Percentiles rank a stretch among this genome's conserved stretches.
phyloP scores from a whole-genome alignment of 1,284 basidiomycete species.

The Porogramme epimiltina region DNA sequence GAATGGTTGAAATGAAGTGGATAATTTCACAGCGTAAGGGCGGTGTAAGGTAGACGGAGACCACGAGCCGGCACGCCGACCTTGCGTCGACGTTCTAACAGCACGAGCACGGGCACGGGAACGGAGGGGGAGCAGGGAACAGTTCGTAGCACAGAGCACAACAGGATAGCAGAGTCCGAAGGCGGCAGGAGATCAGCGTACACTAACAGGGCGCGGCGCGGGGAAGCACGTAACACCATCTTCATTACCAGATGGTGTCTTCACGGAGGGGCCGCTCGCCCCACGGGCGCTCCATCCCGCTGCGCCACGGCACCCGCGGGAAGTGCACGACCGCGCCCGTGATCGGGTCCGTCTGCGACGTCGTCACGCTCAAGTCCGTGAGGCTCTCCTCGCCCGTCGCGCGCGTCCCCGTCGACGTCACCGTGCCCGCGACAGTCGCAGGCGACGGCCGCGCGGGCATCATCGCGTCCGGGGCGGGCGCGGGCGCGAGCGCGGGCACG shows the following conservation, averaged over 20 bases:
- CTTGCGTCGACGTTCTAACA: conserved; percentile 17
- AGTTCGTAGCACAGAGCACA: not conserved
- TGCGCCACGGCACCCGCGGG: conserved; percentile 31
- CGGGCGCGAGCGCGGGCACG: conserved; percentile 2
- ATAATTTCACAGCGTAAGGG: conserved; percentile 20
- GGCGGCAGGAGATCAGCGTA: not conserved
- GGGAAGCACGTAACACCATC: not conserved
- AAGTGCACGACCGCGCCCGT: conserved; percentile 36
- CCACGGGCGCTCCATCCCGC: conserved; percentile 15
- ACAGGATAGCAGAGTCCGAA: not conserved
- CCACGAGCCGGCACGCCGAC: not conserved
- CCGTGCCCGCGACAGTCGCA: conserved; percentile 23
- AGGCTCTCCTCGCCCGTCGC: conserved; percentile 28
- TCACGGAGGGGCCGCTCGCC: conserved; percentile 15
- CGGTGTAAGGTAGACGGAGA: conserved; percentile 5
- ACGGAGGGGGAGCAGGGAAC: not conserved
- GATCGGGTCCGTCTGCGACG: conserved; percentile 36
- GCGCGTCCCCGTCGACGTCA: conserved; percentile 28
- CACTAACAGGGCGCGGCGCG: not conserved
- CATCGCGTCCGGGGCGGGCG: conserved; percentile 11
- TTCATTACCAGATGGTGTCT: conserved; percentile 19
- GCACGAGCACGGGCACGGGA: not conserved
- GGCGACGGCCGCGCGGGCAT: conserved; percentile 4
- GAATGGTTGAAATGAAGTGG: conserved; percentile 7
- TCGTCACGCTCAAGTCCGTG: conserved; percentile 36